Percentiles rank a stretch among this genome's conserved stretches.
These are phyloP conservation scores for Russula compacta DNA, from an alignment of 768 basidiomycete species.

Conservation along the genomic window DNA sequence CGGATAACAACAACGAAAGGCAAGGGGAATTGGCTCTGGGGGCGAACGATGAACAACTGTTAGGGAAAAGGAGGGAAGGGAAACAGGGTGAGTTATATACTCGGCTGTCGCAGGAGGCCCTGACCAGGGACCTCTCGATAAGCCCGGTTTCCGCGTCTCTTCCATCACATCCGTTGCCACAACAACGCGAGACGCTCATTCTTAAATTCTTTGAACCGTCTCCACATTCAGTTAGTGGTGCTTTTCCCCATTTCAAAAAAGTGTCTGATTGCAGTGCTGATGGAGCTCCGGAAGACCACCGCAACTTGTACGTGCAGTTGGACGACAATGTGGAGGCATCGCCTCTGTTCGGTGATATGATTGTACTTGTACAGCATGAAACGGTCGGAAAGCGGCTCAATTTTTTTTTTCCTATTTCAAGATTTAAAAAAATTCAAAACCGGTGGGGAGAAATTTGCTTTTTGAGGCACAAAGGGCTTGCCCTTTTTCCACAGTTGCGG, in stretches of 20 bases:
- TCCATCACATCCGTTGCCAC: slow-evolving; percentile 1
- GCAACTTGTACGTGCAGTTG: not conserved
- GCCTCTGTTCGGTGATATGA: not conserved
- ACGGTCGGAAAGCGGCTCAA: not conserved
- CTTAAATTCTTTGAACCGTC: not conserved
- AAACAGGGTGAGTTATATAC: slow-evolving; percentile 1
- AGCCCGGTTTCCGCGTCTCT: not conserved
- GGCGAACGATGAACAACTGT: slow-evolving; percentile 13
- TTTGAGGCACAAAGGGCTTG: not conserved
- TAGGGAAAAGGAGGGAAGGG: slow-evolving; percentile 6
- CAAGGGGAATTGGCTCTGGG: slow-evolving; percentile 25
- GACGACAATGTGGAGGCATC: not conserved
- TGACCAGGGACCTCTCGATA: too few relatives aligned
- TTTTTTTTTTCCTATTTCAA: not conserved
- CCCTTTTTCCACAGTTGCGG: not conserved
- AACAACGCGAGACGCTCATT: not conserved
- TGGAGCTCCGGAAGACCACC: not conserved
- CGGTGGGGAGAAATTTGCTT: not conserved
- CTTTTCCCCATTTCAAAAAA: not conserved
- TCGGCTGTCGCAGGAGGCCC: not conserved
- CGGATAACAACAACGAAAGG: slow-evolving; percentile 31
- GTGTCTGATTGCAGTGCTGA: not conserved
- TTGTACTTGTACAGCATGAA: not conserved
- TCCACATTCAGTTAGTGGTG: not conserved
- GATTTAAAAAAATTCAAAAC: too few relatives aligned